Conservation (phyloP, 2,329 filamentous ascomycete species). For the Chrysosporium keratinophilum region DNA sequence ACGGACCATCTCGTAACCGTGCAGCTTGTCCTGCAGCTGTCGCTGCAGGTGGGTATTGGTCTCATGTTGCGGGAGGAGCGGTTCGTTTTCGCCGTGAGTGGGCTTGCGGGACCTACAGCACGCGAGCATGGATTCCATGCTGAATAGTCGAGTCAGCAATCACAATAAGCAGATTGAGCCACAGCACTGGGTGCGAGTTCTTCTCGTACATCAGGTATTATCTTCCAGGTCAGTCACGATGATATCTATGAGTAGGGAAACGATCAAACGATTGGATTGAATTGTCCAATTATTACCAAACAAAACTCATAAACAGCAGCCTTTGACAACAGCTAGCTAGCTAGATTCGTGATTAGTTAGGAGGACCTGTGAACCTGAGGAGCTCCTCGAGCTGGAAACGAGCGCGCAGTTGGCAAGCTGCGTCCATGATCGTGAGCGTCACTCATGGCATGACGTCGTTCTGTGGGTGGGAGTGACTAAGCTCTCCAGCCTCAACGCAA, state of each 20-base stretch:
- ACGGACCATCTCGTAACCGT: slow-evolving; percentile 82
- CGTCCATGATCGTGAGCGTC: neutral
- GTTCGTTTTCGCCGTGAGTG: slow-evolving; percentile 55
- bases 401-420: neutral
- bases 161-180: neutral
- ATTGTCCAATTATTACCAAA: too few species aligned
- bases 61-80: slow-evolving; percentile 68
- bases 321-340: too few species aligned
- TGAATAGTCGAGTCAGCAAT: neutral
- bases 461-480: neutral
- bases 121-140: slow-evolving; percentile 44
- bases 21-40: slow-evolving; percentile 75
- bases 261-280: too few species aligned
- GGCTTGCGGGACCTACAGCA: slow-evolving; percentile 52
- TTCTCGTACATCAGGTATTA: too few species aligned
- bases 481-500: neutral
- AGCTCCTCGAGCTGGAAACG: neutral
- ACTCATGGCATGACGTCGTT: neutral
- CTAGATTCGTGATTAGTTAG: too few species aligned
- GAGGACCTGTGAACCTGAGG: too few species aligned
- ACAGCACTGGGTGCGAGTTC: neutral
- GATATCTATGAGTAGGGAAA: too few species aligned
- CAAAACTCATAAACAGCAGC: too few species aligned
- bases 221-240: too few species aligned
- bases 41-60: slow-evolving; percentile 57